Evolutionary conservation across 495 filamentous ascomycete genomes (phyloP).

Genomic region (Xylona heveae): DNA sequence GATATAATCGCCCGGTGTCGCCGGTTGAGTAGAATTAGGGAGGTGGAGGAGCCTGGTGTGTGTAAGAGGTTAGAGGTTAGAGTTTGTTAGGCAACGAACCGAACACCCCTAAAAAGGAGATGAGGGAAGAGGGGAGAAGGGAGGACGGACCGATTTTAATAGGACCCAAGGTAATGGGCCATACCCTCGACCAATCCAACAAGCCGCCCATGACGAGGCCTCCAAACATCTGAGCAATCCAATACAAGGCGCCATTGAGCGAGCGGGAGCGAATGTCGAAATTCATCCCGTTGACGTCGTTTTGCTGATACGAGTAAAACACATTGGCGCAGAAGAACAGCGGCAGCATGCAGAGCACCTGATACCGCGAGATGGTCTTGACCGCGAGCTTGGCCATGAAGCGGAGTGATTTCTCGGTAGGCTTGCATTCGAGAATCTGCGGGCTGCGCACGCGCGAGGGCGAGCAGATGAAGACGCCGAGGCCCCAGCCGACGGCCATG

Average conservation of each 20-base stretch:
- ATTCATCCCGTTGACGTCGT: conserved; percentile 8
- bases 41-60: no score
- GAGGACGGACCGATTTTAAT: no score
- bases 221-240: conserved; percentile 29
- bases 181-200: conserved; percentile 20
- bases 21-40: no score
- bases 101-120: no score
- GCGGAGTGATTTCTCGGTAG: background rate
- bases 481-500: background rate
- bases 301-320: conserved; percentile 14
- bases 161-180: no score
- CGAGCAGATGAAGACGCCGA: background rate
- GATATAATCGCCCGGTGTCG: conserved; percentile 18
- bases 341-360: background rate
- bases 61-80: no score
- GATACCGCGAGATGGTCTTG: background rate
- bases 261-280: conserved; percentile 17
- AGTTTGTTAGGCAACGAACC: no score
- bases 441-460: no score
- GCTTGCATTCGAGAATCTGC: no score
- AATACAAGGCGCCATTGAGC: conserved; percentile 28
- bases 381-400: background rate
- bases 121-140: no score
- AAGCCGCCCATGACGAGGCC: conserved; percentile 23
- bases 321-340: background rate